Percentiles rank a stretch among this genome's conserved stretches.
These are phyloP conservation scores for Solanum hybrid DNA, from an alignment of 305 asterid genomes.

Conservation along the genomic window DNA sequence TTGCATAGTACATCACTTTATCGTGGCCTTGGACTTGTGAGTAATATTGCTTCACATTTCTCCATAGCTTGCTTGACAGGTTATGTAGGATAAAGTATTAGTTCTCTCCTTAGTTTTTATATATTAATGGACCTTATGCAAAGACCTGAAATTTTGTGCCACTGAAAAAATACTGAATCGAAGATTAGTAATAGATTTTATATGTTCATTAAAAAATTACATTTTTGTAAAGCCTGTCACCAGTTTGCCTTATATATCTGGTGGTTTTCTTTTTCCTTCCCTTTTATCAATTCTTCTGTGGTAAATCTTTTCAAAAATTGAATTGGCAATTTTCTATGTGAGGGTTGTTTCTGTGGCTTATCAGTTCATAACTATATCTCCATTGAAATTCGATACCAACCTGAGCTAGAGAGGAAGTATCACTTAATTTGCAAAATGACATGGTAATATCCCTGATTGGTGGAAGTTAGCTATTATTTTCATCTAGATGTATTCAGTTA, in stretches of 20 bases:
- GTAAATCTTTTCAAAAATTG: background rate
- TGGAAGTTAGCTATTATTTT: background rate
- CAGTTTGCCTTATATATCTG: background rate
- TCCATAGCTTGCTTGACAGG: background rate
- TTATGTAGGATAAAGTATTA: background rate
- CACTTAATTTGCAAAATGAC: background rate
- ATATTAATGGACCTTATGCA: background rate
- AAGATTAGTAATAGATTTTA: background rate
- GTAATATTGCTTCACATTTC: slow-evolving; percentile 12
- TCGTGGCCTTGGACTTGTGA: slow-evolving; percentile 84
- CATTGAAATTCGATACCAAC: background rate
- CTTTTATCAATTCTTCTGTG: background rate
- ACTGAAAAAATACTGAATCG: background rate
- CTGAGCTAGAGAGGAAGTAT: background rate
- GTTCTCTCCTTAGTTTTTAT: background rate
- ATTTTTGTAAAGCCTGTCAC: background rate
- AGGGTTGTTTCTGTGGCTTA: background rate
- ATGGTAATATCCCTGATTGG: background rate
- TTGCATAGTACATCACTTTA: slow-evolving; percentile 74
- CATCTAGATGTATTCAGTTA: background rate
- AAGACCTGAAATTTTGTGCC: background rate
- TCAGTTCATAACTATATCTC: background rate
- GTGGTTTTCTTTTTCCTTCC: background rate
- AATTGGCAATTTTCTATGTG: background rate
- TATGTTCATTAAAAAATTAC: background rate